These are phyloP conservation scores for Phytopythium oedochilum DNA, from an alignment of 352 stramenopile genomes.

Conservation along the genomic window DNA sequence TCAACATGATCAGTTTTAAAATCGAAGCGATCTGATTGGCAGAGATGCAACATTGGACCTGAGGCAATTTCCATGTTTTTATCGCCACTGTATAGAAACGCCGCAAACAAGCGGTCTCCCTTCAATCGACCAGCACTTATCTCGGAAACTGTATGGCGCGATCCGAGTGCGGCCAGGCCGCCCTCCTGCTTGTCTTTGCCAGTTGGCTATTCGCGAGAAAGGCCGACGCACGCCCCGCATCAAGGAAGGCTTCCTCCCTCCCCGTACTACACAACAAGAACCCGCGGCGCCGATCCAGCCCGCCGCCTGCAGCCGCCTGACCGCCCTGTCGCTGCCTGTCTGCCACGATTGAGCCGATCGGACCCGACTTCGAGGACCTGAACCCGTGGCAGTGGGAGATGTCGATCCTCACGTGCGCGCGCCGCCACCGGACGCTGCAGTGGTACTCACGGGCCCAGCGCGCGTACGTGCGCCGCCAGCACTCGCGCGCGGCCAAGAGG, in stretches of 20 bases:
- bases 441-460: conserved; percentile 37
- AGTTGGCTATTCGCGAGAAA: not conserved
- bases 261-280: too few relatives aligned
- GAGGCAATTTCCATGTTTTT: too few relatives aligned
- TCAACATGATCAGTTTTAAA: too few relatives aligned
- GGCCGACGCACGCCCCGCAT: not conserved
- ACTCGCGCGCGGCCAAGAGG: conserved; percentile 13
- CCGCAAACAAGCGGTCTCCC: too few relatives aligned
- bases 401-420: conserved; percentile 48
- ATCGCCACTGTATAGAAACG: not conserved
- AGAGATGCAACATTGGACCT: too few relatives aligned
- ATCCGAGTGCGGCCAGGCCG: not conserved
- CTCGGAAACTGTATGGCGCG: not conserved
- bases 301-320: not conserved
- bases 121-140: not conserved
- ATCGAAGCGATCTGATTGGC: too few relatives aligned
- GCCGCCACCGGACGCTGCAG: conserved; percentile 44
- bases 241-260: too few relatives aligned
- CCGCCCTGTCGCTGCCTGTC: not conserved
- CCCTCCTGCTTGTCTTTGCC: not conserved
- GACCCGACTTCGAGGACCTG: conserved; percentile 25
- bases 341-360: conserved; percentile 24
- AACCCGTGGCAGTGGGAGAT: conserved; percentile 52
- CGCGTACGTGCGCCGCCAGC: conserved; percentile 27
- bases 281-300: too few relatives aligned